Conservation (phyloP, 768 basidiomycete species). For the Tubosaeta brunneosetosa region DNA sequence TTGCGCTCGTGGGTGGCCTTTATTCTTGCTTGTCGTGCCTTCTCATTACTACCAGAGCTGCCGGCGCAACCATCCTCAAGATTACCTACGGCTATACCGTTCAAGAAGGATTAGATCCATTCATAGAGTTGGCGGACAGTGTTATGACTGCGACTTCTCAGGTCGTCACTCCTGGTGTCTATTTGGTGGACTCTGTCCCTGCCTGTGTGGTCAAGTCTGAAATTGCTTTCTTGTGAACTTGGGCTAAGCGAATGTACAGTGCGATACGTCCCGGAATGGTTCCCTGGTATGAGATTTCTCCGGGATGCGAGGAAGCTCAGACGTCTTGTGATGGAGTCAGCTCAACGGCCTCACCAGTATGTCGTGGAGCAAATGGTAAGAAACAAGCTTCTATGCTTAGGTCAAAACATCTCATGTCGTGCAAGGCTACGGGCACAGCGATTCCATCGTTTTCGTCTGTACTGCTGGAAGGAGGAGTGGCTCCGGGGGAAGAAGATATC, state of each 20-base stretch:
- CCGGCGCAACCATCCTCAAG: conserved; percentile 30
- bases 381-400: background rate
- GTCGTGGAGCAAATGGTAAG: conserved; percentile 46
- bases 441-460: conserved; percentile 16
- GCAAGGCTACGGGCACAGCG: conserved; percentile 16
- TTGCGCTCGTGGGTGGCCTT: conserved; percentile 17
- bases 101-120: conserved; percentile 33
- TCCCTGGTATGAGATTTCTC: conserved; percentile 34
- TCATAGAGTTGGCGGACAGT: conserved; percentile 28
- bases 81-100: conserved; percentile 40
- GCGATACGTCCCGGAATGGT: conserved; percentile 31
- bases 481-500: conserved; percentile 14
- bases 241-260: conserved; percentile 18
- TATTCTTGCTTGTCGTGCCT: no score
- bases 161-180: conserved; percentile 7
- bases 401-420: background rate
- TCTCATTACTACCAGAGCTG: conserved; percentile 4
- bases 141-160: conserved; percentile 13
- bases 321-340: conserved; percentile 32
- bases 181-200: conserved; percentile 22
- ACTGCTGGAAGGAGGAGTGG: conserved; percentile 10
- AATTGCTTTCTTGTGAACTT: no score
- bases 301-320: conserved; percentile 24
- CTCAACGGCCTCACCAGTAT: conserved; percentile 41
- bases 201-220: conserved; percentile 6